Percentiles rank a stretch among this genome's conserved stretches.
These are phyloP conservation scores for Cladosporium phlei DNA, from an alignment of 2,329 filamentous ascomycete genomes.

Conservation along the genomic window DNA sequence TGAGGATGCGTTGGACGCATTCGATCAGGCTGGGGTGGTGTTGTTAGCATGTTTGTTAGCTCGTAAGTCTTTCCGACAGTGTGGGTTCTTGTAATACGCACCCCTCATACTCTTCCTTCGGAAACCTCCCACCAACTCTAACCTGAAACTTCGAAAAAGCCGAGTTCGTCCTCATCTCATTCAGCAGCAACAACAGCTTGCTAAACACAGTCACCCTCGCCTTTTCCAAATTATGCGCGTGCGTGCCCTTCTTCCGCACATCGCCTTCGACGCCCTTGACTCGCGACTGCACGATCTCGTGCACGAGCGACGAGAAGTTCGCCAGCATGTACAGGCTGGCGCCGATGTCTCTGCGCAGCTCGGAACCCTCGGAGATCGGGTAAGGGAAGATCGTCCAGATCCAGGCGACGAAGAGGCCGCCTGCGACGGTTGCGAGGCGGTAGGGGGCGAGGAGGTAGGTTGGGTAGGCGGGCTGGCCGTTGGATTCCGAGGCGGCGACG, in stretches of 20 bases:
- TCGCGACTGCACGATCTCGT: conserved; percentile 60
- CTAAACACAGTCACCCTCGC: conserved; percentile 58
- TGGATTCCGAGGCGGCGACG: conserved; percentile 47
- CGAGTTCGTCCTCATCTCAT: conserved; percentile 59
- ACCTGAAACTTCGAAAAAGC: conserved; percentile 66
- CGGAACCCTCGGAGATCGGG: conserved; percentile 65
- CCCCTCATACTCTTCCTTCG: conserved; percentile 56
- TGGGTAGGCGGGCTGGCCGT: conserved; percentile 65
- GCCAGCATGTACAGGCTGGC: conserved; percentile 66
- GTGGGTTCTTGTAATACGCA: conserved; percentile 11
- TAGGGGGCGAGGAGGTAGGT: conserved; percentile 68
- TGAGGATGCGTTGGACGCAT: conserved; percentile 56
- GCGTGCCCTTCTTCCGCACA: conserved; percentile 42
- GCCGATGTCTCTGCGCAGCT: conserved; percentile 64
- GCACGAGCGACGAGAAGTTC: conserved; percentile 67
- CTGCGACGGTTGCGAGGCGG: conserved; percentile 62
- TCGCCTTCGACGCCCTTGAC: conserved; percentile 57
- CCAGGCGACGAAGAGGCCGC: conserved; percentile 65
- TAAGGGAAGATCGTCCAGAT: conserved; percentile 74
- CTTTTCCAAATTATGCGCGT: conserved; percentile 53
- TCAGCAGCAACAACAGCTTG: conserved; percentile 63
- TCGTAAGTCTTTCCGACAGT: not conserved
- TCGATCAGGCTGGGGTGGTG: conserved; percentile 49
- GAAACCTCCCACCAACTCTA: conserved; percentile 66
- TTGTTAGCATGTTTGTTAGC: conserved; percentile 7